Conservation (phyloP, 768 basidiomycete genomes). For the Ramaria rubella region DNA sequence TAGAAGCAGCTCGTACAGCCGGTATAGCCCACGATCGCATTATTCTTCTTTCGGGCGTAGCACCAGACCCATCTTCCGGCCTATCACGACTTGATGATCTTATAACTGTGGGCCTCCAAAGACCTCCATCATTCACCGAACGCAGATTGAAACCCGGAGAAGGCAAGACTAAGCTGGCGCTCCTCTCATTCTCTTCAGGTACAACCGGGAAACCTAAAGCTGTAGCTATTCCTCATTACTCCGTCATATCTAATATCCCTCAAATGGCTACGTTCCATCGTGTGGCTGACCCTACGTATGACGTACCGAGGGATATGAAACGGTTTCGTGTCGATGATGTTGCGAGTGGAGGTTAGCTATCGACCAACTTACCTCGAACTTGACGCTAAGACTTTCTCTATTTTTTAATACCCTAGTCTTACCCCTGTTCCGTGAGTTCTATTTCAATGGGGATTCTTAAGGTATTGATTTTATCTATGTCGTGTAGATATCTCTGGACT, state of each 20-base stretch:
- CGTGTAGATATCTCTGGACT: conserved; percentile 17
- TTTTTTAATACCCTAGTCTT: conserved; percentile 7
- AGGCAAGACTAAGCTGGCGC: conserved; percentile 61
- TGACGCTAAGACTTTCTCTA: background rate
- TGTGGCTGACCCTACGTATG: conserved; percentile 30
- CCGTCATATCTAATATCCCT: conserved; percentile 55
- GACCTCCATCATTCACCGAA: conserved; percentile 39
- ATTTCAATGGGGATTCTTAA: background rate
- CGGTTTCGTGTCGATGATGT: conserved; percentile 57
- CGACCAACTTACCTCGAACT: background rate
- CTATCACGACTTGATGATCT: conserved; percentile 28
- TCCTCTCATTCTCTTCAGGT: conserved; percentile 67
- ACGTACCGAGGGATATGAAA: background rate
- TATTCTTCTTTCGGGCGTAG: background rate
- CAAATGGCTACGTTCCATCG: conserved; percentile 50
- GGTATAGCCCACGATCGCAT: conserved; percentile 31
- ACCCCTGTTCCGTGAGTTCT: conserved; percentile 14
- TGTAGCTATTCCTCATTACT: conserved; percentile 54
- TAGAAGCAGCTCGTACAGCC: conserved; percentile 31
- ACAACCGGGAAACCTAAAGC: conserved; percentile 73
- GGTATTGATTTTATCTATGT: background rate
- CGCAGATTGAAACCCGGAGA: conserved; percentile 48
- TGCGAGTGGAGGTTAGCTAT: conserved; percentile 44
- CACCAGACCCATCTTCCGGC: background rate
- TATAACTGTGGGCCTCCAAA: conserved; percentile 41